Conservation (phyloP, 1,284 basidiomycete species). For the Sporisorium exsertum region DNA sequence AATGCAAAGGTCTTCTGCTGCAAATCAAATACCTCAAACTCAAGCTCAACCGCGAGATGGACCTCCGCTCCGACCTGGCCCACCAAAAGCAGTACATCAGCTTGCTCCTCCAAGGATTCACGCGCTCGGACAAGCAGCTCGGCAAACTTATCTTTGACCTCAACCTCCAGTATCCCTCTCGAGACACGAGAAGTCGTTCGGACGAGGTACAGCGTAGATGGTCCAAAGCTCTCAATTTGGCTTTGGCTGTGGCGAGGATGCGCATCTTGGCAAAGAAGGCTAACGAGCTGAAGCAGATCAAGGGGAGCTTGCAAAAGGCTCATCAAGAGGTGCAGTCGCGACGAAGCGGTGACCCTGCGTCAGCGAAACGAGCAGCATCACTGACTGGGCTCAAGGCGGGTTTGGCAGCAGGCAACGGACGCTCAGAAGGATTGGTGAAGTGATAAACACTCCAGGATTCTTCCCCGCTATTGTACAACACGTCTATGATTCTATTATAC, state of each 20-base stretch:
- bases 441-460: neutral
- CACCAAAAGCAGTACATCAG: slow-evolving; percentile 78
- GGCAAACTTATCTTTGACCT: slow-evolving; percentile 39
- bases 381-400: slow-evolving; percentile 3
- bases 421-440: neutral
- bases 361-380: neutral
- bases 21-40: slow-evolving; percentile 93
- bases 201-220: slow-evolving; percentile 20
- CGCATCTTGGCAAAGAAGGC: slow-evolving; percentile 19
- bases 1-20: slow-evolving; percentile 86
- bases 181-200: slow-evolving; percentile 9
- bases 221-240: slow-evolving; percentile 33
- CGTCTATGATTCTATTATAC: neutral
- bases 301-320: slow-evolving; percentile 26
- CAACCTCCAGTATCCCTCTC: slow-evolving; percentile 20
- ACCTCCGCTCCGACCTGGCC: slow-evolving; percentile 80
- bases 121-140: slow-evolving; percentile 24
- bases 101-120: slow-evolving; percentile 32
- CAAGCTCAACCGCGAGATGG: slow-evolving; percentile 86
- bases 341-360: slow-evolving; percentile 4
- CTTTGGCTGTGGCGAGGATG: slow-evolving; percentile 32
- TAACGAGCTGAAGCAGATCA: slow-evolving; percentile 17
- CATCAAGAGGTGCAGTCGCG: slow-evolving; percentile 31
- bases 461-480: slow-evolving; percentile 15
- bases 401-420: slow-evolving; percentile 6